These are phyloP conservation scores for Zygoascus bituminiphila DNA, from an alignment of 805 yeast species.

Conservation along the genomic window DNA sequence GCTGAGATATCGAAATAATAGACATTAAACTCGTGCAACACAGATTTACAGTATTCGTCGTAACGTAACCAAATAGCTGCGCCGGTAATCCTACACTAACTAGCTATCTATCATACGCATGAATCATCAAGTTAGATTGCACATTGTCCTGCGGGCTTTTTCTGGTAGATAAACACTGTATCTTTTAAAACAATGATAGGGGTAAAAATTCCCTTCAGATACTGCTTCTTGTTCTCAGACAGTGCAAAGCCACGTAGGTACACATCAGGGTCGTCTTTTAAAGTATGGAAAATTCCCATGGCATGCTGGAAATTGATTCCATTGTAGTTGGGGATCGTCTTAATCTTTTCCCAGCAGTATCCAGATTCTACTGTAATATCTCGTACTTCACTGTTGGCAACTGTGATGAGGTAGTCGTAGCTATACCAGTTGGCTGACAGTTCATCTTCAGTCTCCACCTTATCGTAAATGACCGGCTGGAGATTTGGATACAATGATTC, in stretches of 20 bases:
- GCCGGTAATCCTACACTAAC: no score
- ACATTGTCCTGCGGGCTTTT: neutral
- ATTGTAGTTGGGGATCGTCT: slow-evolving; percentile 33
- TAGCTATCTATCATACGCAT: no score
- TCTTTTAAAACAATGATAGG: neutral
- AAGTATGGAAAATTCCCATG: neutral
- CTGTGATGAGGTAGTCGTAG: slow-evolving; percentile 46
- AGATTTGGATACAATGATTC: slow-evolving; percentile 9
- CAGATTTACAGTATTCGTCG: no score
- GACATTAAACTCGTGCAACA: no score
- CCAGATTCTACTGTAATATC: slow-evolving; percentile 3
- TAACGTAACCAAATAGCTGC: no score
- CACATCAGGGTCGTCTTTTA: neutral
- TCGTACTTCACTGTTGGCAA: slow-evolving; percentile 20
- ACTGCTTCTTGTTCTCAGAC: neutral
- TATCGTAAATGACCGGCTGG: slow-evolving; percentile 48
- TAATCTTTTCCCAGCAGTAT: slow-evolving; percentile 38
- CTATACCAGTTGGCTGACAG: slow-evolving; percentile 38
- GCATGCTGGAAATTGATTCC: slow-evolving; percentile 1
- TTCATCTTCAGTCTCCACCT: slow-evolving; percentile 47
- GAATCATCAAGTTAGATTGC: no score
- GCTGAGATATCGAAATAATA: no score
- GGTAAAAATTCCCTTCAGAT: neutral
- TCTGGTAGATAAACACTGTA: neutral
- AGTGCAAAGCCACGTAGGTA: neutral